Percentiles rank a stretch among this genome's conserved stretches.
phyloP scores from a whole-genome alignment of 2,329 filamentous ascomycete genomes.

The Colletotrichum sidae region DNA sequence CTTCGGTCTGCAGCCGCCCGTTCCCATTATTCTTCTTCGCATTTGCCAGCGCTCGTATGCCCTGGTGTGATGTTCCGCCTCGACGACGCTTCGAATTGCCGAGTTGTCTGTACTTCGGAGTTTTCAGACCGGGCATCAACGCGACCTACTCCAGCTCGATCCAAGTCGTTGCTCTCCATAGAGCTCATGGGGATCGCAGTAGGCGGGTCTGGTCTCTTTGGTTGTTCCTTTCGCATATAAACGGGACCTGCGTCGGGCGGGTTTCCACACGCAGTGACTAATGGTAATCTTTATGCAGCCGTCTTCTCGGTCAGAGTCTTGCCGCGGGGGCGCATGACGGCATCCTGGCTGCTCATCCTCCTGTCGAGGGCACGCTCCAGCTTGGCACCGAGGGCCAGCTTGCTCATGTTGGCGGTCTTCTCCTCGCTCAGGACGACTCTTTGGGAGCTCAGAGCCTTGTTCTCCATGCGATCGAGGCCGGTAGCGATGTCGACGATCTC shows the following conservation, averaged over 20 bases:
- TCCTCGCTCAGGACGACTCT: slow-evolving; percentile 82
- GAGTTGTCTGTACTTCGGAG: background rate
- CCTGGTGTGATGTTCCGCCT: background rate
- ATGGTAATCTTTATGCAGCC: slow-evolving; percentile 14
- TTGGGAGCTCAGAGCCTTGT: slow-evolving; percentile 85
- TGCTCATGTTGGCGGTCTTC: slow-evolving; percentile 85
- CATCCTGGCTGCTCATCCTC: slow-evolving; percentile 90
- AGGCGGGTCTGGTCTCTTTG: background rate
- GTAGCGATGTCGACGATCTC: slow-evolving; percentile 79
- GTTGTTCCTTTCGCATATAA: background rate
- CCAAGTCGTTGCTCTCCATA: background rate
- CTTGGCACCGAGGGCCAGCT: slow-evolving; percentile 90
- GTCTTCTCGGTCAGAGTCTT: slow-evolving; percentile 52
- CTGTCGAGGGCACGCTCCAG: slow-evolving; percentile 87
- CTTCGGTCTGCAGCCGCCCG: slow-evolving; percentile 13
- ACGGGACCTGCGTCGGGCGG: background rate
- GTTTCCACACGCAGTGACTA: no score
- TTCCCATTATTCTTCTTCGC: slow-evolving; percentile 12
- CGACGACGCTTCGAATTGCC: slow-evolving; percentile 1
- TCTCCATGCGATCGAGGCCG: slow-evolving; percentile 87
- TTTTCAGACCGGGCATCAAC: no score
- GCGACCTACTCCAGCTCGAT: no score
- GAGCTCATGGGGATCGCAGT: background rate
- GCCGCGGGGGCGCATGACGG: slow-evolving; percentile 76
- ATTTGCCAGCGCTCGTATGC: background rate